A percentile compares a stretch with the other conserved stretches of the same genome.
These are phyloP conservation scores for Zea luxurians DNA, from an alignment of 176 grass and related monocot genomes.

Conservation along the genomic window DNA sequence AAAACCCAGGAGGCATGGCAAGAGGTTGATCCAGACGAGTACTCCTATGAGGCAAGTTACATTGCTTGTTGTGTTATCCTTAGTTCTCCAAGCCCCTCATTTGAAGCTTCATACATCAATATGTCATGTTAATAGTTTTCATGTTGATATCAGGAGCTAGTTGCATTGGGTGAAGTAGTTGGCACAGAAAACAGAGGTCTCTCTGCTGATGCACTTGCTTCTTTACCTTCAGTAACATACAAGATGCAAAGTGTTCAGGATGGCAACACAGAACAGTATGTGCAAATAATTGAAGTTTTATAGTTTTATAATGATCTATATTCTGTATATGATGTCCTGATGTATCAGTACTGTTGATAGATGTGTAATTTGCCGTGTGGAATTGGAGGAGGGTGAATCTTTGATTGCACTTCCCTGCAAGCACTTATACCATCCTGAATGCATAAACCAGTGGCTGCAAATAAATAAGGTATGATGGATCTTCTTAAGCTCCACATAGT, in stretches of 20 bases:
- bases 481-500: conserved; percentile 6
- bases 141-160: conserved; percentile 66
- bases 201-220: conserved; percentile 79
- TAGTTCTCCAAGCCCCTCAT: conserved; percentile 6
- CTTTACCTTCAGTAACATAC: conserved; percentile 90
- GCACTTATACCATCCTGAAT: conserved; percentile 85
- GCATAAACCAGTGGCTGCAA: conserved; percentile 97
- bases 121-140: conserved; percentile 26
- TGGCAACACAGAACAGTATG: conserved; percentile 93
- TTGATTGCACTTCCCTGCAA: conserved; percentile 88
- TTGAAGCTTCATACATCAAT: conserved; percentile 14
- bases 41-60: conserved; percentile 75
- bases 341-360: conserved; percentile 50
- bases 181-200: conserved; percentile 92
- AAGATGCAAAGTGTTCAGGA: conserved; percentile 73
- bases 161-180: conserved; percentile 94
- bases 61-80: conserved; percentile 16
- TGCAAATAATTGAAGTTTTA: conserved; percentile 35
- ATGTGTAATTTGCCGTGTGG: conserved; percentile 95
- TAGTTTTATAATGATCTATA: conserved; percentile 26
- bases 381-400: conserved; percentile 92
- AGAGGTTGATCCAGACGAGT: conserved; percentile 96
- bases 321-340: background rate
- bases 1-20: conserved; percentile 89
- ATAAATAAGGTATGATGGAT: conserved; percentile 83